phyloP scores from a whole-genome alignment of 495 filamentous ascomycete genomes.

The Pseudomonodictys pantanalensis region DNA sequence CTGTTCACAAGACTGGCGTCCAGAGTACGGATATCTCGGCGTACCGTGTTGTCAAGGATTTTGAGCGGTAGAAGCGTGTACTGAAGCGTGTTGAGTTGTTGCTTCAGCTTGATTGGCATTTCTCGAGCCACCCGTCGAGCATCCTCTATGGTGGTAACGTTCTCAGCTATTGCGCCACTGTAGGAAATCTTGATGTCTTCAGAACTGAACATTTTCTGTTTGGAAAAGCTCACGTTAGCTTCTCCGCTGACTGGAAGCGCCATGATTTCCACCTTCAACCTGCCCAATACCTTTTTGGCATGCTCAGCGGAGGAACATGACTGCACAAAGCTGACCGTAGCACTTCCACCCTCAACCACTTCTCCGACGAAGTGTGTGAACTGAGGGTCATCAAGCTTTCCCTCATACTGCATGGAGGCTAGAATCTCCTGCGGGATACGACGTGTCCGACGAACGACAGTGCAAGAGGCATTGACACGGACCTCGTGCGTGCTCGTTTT shows the following conservation, averaged over 20 bases:
- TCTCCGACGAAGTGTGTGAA: conserved; percentile 1
- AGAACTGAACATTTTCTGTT: not conserved
- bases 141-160: not conserved
- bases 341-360: not conserved
- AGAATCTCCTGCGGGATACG: conserved; percentile 1
- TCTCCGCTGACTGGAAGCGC: no score
- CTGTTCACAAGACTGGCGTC: not conserved
- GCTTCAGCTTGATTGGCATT: not conserved
- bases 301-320: not conserved
- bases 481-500: not conserved
- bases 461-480: not conserved
- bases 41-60: not conserved
- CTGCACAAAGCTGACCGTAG: no score
- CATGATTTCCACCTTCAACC: not conserved
- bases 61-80: not conserved
- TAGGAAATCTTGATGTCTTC: conserved; percentile 1
- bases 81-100: not conserved
- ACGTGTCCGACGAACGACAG: conserved; percentile 1
- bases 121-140: not conserved
- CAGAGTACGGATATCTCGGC: not conserved
- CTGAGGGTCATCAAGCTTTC: no score
- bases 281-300: not conserved
- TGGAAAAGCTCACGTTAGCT: no score
- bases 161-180: conserved; percentile 1
- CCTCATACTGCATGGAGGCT: not conserved